Base-by-base conservation (phyloP, 208 protist species). In the Crithidia fasciculata region DNA sequence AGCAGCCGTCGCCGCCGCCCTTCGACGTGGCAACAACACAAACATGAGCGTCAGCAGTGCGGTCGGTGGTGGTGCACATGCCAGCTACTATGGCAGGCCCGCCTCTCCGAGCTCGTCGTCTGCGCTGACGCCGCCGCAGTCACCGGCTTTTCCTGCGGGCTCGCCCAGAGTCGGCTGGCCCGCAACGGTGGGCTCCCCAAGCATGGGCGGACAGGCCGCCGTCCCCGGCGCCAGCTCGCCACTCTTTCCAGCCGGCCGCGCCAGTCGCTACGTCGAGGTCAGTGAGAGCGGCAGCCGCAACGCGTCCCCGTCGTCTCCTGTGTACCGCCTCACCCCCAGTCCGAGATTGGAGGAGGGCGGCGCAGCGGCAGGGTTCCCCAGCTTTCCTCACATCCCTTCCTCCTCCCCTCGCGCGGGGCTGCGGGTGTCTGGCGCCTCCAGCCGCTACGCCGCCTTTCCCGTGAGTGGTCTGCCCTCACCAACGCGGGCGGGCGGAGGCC, bases 91-190 rank as follows among this genome's bases (percentile, higher is more conserved):
- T n/a, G 56, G 37, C 13, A 54, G 50, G 10, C 66, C 52, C 28
- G 62, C 60, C 36, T 78, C 73, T 8, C 59, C 73, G 3, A 55
- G 16, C 16, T 78, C 73, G 10, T 69, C 74, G 6, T 39, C 43
- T 0, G 67, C 68, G 16, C 18, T 74, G 41, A 74, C 74, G 4
- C 74, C 74, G 39, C 61, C 44, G 37, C 60, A 70, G 55, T 74
- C 74, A 6, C 74, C 74, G 15, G 58, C 61, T 16, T 70, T 47
- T 2, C 59, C 59, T 44, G 28, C 68, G 4, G 62, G 41, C 8
- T 74, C 74, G 0, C 63, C 67, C 3, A 10, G 39, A 41, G 36
- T 18, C 2, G 57, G 45, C 41, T 53, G 68, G 50, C 50, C 50
- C 15, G 8, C 50, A 15, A 12, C n/a, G 12, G 50, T 13, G 16